These are phyloP conservation scores for Exophiala oligosperma DNA, from an alignment of 2,329 filamentous ascomycete genomes.

Conservation along the genomic window DNA sequence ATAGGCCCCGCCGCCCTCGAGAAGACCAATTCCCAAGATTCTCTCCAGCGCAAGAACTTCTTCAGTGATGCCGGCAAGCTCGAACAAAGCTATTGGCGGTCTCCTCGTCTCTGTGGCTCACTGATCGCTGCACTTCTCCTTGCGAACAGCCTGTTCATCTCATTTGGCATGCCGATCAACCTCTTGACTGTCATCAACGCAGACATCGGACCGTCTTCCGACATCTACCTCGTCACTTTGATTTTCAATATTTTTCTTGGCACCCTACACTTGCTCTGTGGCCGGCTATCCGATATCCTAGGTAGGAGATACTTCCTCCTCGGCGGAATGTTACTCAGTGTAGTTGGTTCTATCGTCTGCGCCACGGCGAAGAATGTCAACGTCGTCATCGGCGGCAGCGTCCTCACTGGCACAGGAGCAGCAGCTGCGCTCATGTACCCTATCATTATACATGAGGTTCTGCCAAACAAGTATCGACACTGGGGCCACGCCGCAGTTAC, in stretches of 20 bases:
- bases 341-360: conserved; percentile 41
- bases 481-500: conserved; percentile 37
- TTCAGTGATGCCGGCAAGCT: conserved; percentile 6
- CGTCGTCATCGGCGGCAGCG: conserved; percentile 39
- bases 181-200: conserved; percentile 30
- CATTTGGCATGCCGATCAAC: conserved; percentile 9
- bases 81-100: conserved; percentile 8
- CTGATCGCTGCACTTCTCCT: conserved; percentile 12
- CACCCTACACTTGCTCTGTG: conserved; percentile 36
- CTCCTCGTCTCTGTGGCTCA: conserved; percentile 8
- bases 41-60: conserved; percentile 13
- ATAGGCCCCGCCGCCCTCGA: neutral
- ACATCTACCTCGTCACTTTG: conserved; percentile 33
- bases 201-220: conserved; percentile 34
- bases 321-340: conserved; percentile 32
- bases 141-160: conserved; percentile 16
- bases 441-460: conserved; percentile 41
- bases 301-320: conserved; percentile 38
- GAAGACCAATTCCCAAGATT: conserved; percentile 13
- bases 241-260: conserved; percentile 32
- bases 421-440: conserved; percentile 41
- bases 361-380: conserved; percentile 38
- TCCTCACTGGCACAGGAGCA: conserved; percentile 40
- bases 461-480: conserved; percentile 41
- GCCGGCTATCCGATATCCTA: conserved; percentile 38